A percentile compares a stretch with the other conserved stretches of the same genome.
phyloP scores from a whole-genome alignment of 1,139 yeast species.

The Suhomyces panamericanus region DNA sequence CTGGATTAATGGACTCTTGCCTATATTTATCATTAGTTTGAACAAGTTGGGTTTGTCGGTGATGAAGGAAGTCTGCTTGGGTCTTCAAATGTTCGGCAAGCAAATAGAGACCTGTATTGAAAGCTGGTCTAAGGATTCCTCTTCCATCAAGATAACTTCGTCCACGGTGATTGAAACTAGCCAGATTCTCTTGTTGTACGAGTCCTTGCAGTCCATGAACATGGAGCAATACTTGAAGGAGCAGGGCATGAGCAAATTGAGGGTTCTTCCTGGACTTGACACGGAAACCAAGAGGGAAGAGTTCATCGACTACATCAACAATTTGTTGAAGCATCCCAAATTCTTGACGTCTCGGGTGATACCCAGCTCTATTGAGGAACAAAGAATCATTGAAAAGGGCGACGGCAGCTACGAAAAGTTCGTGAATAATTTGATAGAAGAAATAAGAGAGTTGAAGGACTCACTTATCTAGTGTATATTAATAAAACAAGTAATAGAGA shows the following conservation, averaged over 20 bases:
- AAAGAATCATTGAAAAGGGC: conserved; percentile 47
- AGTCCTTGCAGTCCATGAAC: conserved; percentile 52
- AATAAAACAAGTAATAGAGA: neutral
- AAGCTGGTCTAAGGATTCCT: conserved; percentile 67
- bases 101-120: conserved; percentile 66
- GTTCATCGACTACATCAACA: conserved; percentile 59
- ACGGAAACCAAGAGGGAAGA: conserved; percentile 55
- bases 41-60: conserved; percentile 64
- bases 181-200: conserved; percentile 68
- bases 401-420: conserved; percentile 43
- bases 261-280: conserved; percentile 63
- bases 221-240: conserved; percentile 42
- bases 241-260: conserved; percentile 24
- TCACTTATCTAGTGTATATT: conserved; percentile 24
- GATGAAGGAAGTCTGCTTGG: conserved; percentile 64
- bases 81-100: conserved; percentile 60
- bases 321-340: conserved; percentile 82
- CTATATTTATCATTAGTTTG: conserved; percentile 61
- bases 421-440: conserved; percentile 52
- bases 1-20: conserved; percentile 82
- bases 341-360: conserved; percentile 69
- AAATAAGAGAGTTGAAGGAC: conserved; percentile 57
- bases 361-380: conserved; percentile 67
- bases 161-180: conserved; percentile 76
- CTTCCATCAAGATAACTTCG: conserved; percentile 56